Evolutionary conservation across 2,329 filamentous ascomycete genomes (phyloP).

Genomic region (Paracoccidioides lutzii): DNA sequence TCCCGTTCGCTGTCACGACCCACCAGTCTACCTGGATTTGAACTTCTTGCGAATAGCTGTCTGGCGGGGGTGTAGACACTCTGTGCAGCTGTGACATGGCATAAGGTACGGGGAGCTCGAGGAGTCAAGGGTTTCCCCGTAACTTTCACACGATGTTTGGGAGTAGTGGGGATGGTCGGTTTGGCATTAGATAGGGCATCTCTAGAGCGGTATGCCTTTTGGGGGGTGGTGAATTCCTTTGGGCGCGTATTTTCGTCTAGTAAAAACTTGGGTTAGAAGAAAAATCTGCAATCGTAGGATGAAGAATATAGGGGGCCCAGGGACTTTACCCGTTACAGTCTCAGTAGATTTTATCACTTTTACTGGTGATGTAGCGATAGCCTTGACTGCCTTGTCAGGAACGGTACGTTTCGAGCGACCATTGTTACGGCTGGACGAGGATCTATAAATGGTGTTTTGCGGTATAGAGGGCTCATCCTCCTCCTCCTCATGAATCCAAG

Average conservation of each 20-base stretch:
- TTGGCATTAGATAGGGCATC: conserved; percentile 51
- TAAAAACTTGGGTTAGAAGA: neutral
- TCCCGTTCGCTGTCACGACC: conserved; percentile 59
- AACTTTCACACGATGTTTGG: conserved; percentile 70
- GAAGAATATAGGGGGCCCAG: neutral
- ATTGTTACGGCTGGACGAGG: conserved; percentile 22
- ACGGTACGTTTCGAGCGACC: conserved; percentile 38
- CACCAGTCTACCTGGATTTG: conserved; percentile 59
- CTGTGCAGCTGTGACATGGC: conserved; percentile 53
- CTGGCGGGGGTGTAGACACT: conserved; percentile 80
- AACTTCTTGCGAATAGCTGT: conserved; percentile 72
- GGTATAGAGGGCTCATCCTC: conserved; percentile 13
- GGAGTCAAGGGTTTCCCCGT: conserved; percentile 63
- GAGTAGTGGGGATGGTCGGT: conserved; percentile 55
- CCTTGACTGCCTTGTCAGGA: conserved; percentile 29
- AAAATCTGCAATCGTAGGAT: neutral
- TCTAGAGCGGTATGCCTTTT: conserved; percentile 56
- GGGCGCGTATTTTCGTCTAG: conserved; percentile 34
- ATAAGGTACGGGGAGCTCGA: conserved; percentile 61
- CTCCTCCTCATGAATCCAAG: conserved; percentile 26
- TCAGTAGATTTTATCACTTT: conserved; percentile 31
- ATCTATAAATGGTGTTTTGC: conserved; percentile 23
- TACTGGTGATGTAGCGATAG: conserved; percentile 34
- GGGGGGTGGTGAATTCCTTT: conserved; percentile 36
- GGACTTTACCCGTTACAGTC: conserved; percentile 22